Percentiles rank a stretch among this genome's conserved stretches.
Conservation (phyloP, 2,329 filamentous ascomycete species). For the Pestalotiopsis sp. region DNA sequence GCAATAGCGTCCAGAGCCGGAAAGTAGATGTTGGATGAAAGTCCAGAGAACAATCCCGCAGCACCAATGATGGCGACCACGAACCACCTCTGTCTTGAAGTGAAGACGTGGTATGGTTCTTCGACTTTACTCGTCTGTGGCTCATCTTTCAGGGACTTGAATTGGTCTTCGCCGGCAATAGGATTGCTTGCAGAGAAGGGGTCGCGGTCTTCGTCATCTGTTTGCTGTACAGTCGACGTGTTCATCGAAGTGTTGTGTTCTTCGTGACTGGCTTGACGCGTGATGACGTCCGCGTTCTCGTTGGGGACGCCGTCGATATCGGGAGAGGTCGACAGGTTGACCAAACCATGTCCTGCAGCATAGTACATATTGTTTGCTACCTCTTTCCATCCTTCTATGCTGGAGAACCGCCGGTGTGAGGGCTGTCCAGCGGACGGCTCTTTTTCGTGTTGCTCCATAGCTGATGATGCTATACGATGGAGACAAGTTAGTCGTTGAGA, state of each 20-base stretch:
- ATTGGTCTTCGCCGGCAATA: not conserved
- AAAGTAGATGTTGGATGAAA: constrained; percentile 55
- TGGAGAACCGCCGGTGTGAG: not conserved
- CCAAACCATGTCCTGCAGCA: not conserved
- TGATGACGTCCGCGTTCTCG: constrained; percentile 1
- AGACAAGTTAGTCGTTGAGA: not conserved
- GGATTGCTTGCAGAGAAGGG: not conserved
- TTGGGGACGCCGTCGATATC: not conserved
- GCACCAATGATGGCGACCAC: constrained; percentile 51
- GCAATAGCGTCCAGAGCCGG: constrained; percentile 44
- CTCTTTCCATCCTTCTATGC: constrained; percentile 3
- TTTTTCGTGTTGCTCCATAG: not conserved
- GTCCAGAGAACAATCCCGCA: constrained; percentile 54
- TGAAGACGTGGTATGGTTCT: constrained; percentile 37
- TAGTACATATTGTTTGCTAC: constrained; percentile 6
- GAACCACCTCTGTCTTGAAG: constrained; percentile 41
- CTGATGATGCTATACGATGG: not conserved
- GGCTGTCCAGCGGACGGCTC: not conserved
- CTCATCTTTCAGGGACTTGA: not conserved
- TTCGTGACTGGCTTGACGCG: not conserved
- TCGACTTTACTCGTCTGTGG: not conserved
- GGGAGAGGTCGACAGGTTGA: not conserved
- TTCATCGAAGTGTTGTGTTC: not conserved
- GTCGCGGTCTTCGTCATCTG: not conserved
- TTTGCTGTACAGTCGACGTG: not conserved